Base-by-base conservation (phyloP, 148 eudicot genomes). In the Cornus florida region DNA sequence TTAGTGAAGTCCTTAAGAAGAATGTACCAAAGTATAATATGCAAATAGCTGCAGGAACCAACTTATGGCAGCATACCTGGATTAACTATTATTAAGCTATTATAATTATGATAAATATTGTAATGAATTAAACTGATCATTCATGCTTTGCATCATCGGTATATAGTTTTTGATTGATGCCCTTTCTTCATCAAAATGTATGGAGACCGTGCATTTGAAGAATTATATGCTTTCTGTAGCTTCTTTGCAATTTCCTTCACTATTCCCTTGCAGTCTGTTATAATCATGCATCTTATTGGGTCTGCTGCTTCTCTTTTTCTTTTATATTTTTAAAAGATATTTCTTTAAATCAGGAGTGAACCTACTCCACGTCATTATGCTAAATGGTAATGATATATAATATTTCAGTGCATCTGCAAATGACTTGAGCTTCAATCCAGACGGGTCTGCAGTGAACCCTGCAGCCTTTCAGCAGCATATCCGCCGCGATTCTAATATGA, bases 381-480 rank as follows among this genome's bases (percentile, higher is more conserved):
- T 70, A 73, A 85, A 56, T 13, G 38, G 2, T 60, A 62, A 62
- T 13, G 23, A 5, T 8, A 31, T 24, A 68, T 68, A 39, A 57
- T 72, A 22, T 81, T 80, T 65, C 87, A 96, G 99, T 59, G 87
- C 87, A 69, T 76, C 94, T 67, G 68, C 83, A 53, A 89, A 77
- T 79, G 85, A 84, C 68, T 73, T 87, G 81, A 72, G 89, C 69
- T 78, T 96, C 69, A 93, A 91, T 81, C 90, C 92, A 53, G 99
- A 96, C 85, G 99, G 99, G n/a, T 96, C 99, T 76, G 99, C 99
- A 38, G 94, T 90, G 38, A 91, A 96, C 72, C 99, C 99, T 84
- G 90, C 92, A 73, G 97, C 97, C 39, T 93, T 96, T 82, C 97
- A 92, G 86, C 95, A 92, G 83, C 97, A 93, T 33, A 50, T 96